Evolutionary conservation across 2,329 filamentous ascomycete species (phyloP).

Genomic region (Aureobasidium sp.): DNA sequence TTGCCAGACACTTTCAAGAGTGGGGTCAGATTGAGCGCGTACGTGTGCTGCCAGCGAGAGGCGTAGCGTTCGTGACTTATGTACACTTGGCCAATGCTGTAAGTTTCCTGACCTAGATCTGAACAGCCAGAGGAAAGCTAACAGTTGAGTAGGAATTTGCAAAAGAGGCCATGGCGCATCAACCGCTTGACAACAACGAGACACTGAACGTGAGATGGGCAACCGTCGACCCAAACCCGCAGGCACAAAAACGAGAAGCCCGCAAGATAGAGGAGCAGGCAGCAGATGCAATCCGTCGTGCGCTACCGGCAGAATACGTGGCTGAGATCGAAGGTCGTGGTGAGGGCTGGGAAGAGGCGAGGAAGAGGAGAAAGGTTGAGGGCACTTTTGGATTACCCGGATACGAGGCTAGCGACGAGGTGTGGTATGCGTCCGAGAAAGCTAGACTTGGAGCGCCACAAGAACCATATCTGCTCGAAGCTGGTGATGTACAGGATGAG

Average conservation of each 20-base stretch:
- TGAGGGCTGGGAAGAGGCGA: slow-evolving; percentile 48
- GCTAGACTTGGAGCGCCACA: slow-evolving; percentile 57
- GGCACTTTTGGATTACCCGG: slow-evolving; percentile 81
- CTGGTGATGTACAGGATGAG: slow-evolving; percentile 43
- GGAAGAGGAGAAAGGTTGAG: slow-evolving; percentile 82
- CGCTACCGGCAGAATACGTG: slow-evolving; percentile 81
- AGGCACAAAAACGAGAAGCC: slow-evolving; percentile 87
- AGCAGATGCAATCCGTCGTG: slow-evolving; percentile 81
- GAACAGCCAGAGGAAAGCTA: neutral
- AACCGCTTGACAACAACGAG: slow-evolving; percentile 83
- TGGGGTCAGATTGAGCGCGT: slow-evolving; percentile 88
- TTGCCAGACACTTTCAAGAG: slow-evolving; percentile 89
- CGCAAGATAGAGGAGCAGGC: slow-evolving; percentile 89
- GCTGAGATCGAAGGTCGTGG: slow-evolving; percentile 81
- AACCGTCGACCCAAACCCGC: slow-evolving; percentile 89
- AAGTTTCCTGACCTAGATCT: neutral
- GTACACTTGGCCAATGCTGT: slow-evolving; percentile 58
- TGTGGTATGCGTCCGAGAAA: slow-evolving; percentile 79
- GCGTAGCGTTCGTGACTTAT: slow-evolving; percentile 94
- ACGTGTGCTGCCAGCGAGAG: slow-evolving; percentile 77
- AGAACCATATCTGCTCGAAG: slow-evolving; percentile 50
- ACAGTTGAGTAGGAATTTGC: slow-evolving; percentile 55
- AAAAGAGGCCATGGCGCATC: slow-evolving; percentile 79
- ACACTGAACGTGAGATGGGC: slow-evolving; percentile 96
- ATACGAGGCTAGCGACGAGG: slow-evolving; percentile 87